These are phyloP conservation scores for Trichocladium uniseriatum DNA, from an alignment of 495 filamentous ascomycete genomes.

Conservation along the genomic window DNA sequence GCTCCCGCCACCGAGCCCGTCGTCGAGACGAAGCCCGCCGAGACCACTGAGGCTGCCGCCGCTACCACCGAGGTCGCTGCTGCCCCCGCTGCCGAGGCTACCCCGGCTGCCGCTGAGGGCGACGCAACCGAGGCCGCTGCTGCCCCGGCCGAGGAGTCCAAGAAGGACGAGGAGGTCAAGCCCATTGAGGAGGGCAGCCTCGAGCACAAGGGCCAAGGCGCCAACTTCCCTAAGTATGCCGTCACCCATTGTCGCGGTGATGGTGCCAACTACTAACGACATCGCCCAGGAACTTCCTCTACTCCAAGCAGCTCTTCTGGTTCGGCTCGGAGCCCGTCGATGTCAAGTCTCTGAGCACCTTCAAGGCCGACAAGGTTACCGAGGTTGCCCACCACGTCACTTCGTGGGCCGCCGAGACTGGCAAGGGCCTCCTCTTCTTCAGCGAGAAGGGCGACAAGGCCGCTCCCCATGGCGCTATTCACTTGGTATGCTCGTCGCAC, in stretches of 20 bases:
- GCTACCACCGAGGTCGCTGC: slow-evolving; percentile 31
- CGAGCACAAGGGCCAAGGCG: slow-evolving; percentile 77
- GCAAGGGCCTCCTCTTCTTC: slow-evolving; percentile 91
- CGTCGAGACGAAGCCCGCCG: slow-evolving; percentile 35
- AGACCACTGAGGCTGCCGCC: slow-evolving; percentile 22
- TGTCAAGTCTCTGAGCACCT: slow-evolving; percentile 60
- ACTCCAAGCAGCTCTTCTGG: slow-evolving; percentile 66
- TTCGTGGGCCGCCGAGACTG: slow-evolving; percentile 85
- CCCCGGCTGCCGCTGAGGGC: slow-evolving; percentile 22
- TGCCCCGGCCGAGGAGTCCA: slow-evolving; percentile 36
- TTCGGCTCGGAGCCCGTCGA: slow-evolving; percentile 76
- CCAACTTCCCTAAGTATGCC: slow-evolving; percentile 75
- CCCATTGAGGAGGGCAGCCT: slow-evolving; percentile 66
- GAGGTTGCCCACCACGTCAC: slow-evolving; percentile 67
- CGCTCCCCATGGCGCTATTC: slow-evolving; percentile 70
- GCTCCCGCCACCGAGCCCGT: slow-evolving; percentile 38
- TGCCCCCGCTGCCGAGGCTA: slow-evolving; percentile 24
- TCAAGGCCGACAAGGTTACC: slow-evolving; percentile 75
- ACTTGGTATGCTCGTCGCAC: slow-evolving; percentile 52
- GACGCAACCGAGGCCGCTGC: slow-evolving; percentile 38
- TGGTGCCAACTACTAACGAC: slow-evolving; percentile 13
- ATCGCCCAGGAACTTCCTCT: slow-evolving; percentile 35
- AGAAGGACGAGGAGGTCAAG: slow-evolving; percentile 49
- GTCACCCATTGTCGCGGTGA: neutral
- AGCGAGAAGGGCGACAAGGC: slow-evolving; percentile 76